phyloP scores from a whole-genome alignment of 768 basidiomycete genomes.

The Russula foetens region DNA sequence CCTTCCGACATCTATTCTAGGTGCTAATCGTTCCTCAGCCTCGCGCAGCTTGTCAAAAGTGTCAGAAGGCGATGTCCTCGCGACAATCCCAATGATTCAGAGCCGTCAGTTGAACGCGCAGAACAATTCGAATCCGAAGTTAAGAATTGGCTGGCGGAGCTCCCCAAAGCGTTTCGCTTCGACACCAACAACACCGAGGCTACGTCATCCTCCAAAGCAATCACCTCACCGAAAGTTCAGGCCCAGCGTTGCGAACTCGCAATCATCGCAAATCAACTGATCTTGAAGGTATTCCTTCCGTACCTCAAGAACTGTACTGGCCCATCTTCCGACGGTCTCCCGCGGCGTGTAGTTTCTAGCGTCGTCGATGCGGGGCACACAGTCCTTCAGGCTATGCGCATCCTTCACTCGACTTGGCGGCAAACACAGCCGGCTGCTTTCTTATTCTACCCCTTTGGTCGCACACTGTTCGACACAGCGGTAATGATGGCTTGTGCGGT shows the following conservation, averaged over 20 bases:
- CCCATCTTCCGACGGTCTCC: conserved; percentile 26
- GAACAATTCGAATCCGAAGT: conserved; percentile 49
- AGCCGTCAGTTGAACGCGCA: conserved; percentile 53
- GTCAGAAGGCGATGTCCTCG: conserved; percentile 45
- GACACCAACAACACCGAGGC: conserved; percentile 30
- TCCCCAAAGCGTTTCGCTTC: conserved; percentile 45
- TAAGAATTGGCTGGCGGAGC: conserved; percentile 40
- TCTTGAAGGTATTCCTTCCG: conserved; percentile 60
- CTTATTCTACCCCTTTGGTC: conserved; percentile 51
- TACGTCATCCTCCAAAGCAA: conserved; percentile 16
- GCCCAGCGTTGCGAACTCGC: conserved; percentile 53
- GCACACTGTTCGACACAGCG: conserved; percentile 58
- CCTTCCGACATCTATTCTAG: background rate
- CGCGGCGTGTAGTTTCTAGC: conserved; percentile 48
- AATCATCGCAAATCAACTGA: conserved; percentile 49
- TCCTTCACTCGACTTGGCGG: conserved; percentile 36
- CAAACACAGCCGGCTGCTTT: conserved; percentile 39
- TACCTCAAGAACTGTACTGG: conserved; percentile 37
- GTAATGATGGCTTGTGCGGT: conserved; percentile 57
- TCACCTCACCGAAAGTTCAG: conserved; percentile 32
- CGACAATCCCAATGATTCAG: conserved; percentile 29
- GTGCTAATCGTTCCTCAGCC: conserved; percentile 30
- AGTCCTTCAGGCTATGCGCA: conserved; percentile 45
- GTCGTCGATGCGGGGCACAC: conserved; percentile 58
- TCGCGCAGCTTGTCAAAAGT: conserved; percentile 55